phyloP scores from a whole-genome alignment of 176 grass and related monocot species.

The Triticum aestivum region IWGSC_CS_RefSeq_v2.1 NC_057804.1:14818899-14819398 shows the following conservation, averaged over 20 bases:
- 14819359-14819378: conserved; percentile 20
- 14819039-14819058: background rate
- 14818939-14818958: background rate
- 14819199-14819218: conserved; percentile 10
- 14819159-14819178: conserved; percentile 30
- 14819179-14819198: background rate
- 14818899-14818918: conserved; percentile 27
- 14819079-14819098: conserved; percentile 40
- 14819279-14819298: background rate
- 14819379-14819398: too few species aligned
- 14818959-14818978: conserved; percentile 35
- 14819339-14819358: background rate
- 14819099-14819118: conserved; percentile 20
- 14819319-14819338: background rate
- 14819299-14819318: background rate
- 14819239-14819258: conserved; percentile 4
- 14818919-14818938: conserved; percentile 39
- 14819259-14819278: conserved; percentile 16
- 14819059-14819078: background rate
- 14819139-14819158: conserved; percentile 23
- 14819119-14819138: conserved; percentile 40
- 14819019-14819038: background rate
- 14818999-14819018: background rate
- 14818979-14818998: conserved; percentile 24
- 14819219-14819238: conserved; percentile 16